These are phyloP conservation scores for Triticum dicoccoides DNA, from an alignment of 176 grass and related monocot species.

Conservation along the genomic window DNA sequence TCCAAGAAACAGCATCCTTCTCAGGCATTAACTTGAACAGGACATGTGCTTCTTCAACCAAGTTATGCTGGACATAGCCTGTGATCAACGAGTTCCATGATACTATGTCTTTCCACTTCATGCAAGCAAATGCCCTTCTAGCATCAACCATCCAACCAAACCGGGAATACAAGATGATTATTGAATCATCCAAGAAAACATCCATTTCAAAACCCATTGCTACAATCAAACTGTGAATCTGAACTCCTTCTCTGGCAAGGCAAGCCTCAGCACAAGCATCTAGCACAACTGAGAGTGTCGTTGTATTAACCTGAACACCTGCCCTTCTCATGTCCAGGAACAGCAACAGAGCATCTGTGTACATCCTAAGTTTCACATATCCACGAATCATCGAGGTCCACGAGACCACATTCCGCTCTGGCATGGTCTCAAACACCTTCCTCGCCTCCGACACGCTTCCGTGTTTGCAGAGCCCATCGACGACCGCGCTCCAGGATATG, in stretches of 20 bases:
- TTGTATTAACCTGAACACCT: conserved; percentile 44
- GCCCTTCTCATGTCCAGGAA: conserved; percentile 58
- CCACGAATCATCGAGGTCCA: conserved; percentile 78
- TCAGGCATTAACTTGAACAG: conserved; percentile 68
- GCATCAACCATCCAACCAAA: conserved; percentile 54
- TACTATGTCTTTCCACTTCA: conserved; percentile 56
- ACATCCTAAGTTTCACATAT: conserved; percentile 39
- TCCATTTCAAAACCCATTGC: conserved; percentile 43
- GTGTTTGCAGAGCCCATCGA: conserved; percentile 60
- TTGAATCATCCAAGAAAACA: conserved; percentile 48
- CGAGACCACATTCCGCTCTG: conserved; percentile 61
- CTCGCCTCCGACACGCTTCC: conserved; percentile 48
- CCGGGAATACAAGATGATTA: conserved; percentile 66
- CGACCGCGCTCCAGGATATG: conserved; percentile 56
- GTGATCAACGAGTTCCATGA: conserved; percentile 75
- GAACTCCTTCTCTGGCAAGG: conserved; percentile 54
- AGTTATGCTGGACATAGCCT: conserved; percentile 50
- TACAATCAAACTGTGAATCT: conserved; percentile 57
- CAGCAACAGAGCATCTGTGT: conserved; percentile 53
- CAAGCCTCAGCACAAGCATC: conserved; percentile 51
- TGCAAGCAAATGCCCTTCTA: conserved; percentile 43
- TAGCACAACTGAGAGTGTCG: conserved; percentile 46
- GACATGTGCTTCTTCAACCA: conserved; percentile 54
- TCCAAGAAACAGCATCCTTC: conserved; percentile 75
- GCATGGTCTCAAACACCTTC: conserved; percentile 61